Evolutionary conservation across 768 basidiomycete species (phyloP), one percentile per base, ranked within the genome.

Genomic region (Favolaschia claudopus): DNA sequence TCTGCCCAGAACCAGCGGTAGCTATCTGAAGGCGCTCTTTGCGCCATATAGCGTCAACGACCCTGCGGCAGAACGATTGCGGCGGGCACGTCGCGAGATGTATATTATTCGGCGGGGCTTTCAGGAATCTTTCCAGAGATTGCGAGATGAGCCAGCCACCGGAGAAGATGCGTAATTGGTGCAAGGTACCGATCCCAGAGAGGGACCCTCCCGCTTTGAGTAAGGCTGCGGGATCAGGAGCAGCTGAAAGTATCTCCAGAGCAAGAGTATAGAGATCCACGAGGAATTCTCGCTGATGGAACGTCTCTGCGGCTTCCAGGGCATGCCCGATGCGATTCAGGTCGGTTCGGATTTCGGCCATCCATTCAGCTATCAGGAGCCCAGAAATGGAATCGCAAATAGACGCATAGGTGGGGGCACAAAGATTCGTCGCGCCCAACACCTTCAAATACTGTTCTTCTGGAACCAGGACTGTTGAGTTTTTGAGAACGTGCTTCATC

Each of bases 181-280:
- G 49, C 17, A 20, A 38, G 22, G 48, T 2, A 19, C 37, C 38
- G 24, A 58, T 33, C 3, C 36, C 29, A 19, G 40, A 19, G 15
- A 58, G 24, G 5, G 42, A 42, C 13, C 43, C 36, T 5, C 38
- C 49, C 1, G 19, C 33, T 7, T 27, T 22, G 4, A 44, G 12
- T 10, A 34, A 17, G 22, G 24, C 13, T n/a, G 44, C n/a, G 34
- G 42, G n/a, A n/a, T n/a, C 24, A n/a, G 19, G 37, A 24, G 27
- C 42, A 19, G 4, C 19, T 10, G 49, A 40, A 20, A 58, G 49
- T 24, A 7, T 31, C 6, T 52, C 57, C 29, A 58, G 57, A 2
- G 46, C 34, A 15, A 51, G 9, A 25, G 19, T 31, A 45, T 58
- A 58, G 10, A 58, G 49, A 1, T 45, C 57, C 29, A 58, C 49